Conservation (phyloP, 768 basidiomycete species). For the Suillus americanus region DNA sequence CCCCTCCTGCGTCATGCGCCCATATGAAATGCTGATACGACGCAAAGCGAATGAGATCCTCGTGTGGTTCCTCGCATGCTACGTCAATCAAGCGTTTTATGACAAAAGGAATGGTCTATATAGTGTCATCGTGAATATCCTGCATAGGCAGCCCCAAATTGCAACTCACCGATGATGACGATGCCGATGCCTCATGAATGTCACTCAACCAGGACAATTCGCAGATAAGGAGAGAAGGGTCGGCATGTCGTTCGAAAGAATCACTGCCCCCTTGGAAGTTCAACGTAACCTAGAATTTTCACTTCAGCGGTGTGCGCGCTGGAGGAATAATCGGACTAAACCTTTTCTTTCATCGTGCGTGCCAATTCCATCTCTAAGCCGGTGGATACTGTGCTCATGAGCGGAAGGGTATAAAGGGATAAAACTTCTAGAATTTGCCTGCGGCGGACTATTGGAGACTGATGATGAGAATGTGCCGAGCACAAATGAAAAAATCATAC, state of each 20-base stretch:
- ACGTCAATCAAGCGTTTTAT: conserved; percentile 39
- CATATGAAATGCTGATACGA: conserved; percentile 61
- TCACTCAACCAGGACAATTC: neutral
- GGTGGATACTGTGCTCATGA: neutral
- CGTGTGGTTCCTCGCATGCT: conserved; percentile 33
- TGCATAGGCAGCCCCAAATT: neutral
- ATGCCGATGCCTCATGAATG: neutral
- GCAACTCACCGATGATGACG: neutral
- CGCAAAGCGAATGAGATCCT: conserved; percentile 45
- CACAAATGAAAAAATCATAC: neutral
- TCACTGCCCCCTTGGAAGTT: neutral
- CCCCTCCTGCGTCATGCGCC: conserved; percentile 37
- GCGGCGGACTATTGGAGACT: conserved; percentile 14
- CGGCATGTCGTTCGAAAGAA: neutral
- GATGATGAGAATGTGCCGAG: neutral
- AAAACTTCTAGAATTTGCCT: conserved; percentile 21
- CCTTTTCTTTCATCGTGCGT: neutral
- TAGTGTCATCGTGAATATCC: neutral
- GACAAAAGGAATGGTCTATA: neutral
- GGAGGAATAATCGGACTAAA: neutral
- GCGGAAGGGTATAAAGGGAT: conserved; percentile 15
- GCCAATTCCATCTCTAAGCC: neutral
- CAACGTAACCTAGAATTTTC: neutral
- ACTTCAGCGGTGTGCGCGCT: neutral
- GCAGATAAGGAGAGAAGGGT: conserved; percentile 3